Conservation (phyloP, 139 green algal genomes). For the Auxenochlorella protothecoides region DNA sequence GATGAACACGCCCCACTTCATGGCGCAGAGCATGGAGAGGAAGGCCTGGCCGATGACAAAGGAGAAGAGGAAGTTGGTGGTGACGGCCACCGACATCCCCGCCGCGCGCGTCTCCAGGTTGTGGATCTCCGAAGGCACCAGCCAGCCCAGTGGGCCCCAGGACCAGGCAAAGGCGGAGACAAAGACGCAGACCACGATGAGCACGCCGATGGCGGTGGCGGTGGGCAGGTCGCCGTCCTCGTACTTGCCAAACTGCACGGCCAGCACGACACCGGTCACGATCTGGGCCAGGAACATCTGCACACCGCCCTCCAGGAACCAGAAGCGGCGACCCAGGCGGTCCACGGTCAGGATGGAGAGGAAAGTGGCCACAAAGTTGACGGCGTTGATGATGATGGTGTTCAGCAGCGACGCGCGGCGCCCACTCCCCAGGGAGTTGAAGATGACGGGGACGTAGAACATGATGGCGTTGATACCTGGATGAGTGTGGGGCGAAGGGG, state of each 20-base stretch:
- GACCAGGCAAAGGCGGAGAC: slow-evolving; percentile 46
- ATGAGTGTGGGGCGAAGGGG: neutral
- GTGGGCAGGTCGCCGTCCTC: slow-evolving; percentile 3
- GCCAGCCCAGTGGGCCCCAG: slow-evolving; percentile 63
- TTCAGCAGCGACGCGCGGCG: slow-evolving; percentile 22
- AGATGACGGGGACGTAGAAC: slow-evolving; percentile 41
- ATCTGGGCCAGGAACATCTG: slow-evolving; percentile 34
- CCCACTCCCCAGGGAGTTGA: slow-evolving; percentile 26
- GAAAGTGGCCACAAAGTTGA: slow-evolving; percentile 42
- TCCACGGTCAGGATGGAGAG: slow-evolving; percentile 33
- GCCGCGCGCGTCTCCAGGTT: slow-evolving; percentile 43
- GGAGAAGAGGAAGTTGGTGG: slow-evolving; percentile 48
- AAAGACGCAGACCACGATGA: slow-evolving; percentile 61
- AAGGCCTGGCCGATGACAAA: slow-evolving; percentile 63
- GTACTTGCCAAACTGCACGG: slow-evolving; percentile 18
- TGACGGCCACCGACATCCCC: slow-evolving; percentile 31
- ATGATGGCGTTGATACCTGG: slow-evolving; percentile 46
- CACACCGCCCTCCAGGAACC: slow-evolving; percentile 24
- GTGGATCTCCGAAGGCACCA: slow-evolving; percentile 54
- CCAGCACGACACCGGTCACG: slow-evolving; percentile 22
- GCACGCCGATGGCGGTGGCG: slow-evolving; percentile 18
- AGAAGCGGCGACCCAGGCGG: slow-evolving; percentile 13
- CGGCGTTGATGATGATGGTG: slow-evolving; percentile 35
- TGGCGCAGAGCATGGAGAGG: slow-evolving; percentile 48
- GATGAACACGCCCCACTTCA: slow-evolving; percentile 57